Percentiles rank a stretch among this genome's conserved stretches.
Conservation (phyloP, 306 rosid species). For the Calophaca sinica region DNA sequence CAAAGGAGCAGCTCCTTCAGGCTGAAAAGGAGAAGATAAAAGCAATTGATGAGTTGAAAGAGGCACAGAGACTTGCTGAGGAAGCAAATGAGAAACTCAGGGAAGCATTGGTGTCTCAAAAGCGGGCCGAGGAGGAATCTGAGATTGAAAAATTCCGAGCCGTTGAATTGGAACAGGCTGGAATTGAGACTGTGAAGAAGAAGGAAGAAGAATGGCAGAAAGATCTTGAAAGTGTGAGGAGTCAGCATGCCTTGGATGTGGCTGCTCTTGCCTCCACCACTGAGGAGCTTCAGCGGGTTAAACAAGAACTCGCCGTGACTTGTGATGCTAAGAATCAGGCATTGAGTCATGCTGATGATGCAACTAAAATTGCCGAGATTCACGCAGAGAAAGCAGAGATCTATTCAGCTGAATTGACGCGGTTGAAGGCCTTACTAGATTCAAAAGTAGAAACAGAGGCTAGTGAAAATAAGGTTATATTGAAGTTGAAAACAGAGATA, state of each 20-base stretch:
- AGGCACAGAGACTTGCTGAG: conserved; percentile 72
- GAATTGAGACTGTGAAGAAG: conserved; percentile 80
- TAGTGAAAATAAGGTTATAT: conserved; percentile 60
- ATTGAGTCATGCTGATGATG: conserved; percentile 81
- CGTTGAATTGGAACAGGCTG: conserved; percentile 92
- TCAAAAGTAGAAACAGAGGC: conserved; percentile 70
- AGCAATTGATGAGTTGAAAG: conserved; percentile 76
- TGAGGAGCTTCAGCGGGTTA: conserved; percentile 85
- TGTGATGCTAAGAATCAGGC: conserved; percentile 94
- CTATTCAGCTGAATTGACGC: conserved; percentile 71
- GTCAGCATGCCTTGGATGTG: conserved; percentile 84
- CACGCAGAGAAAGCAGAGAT: conserved; percentile 80
- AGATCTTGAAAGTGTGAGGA: conserved; percentile 76
- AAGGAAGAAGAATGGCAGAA: conserved; percentile 90
- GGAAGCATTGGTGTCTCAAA: conserved; percentile 86
- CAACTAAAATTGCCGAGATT: conserved; percentile 86
- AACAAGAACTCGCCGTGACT: conserved; percentile 76
- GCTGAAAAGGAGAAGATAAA: conserved; percentile 82
- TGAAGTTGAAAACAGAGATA: conserved; percentile 69
- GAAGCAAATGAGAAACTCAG: conserved; percentile 83
- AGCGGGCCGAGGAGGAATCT: conserved; percentile 80
- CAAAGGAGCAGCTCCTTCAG: conserved; percentile 75
- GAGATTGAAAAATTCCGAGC: conserved; percentile 95
- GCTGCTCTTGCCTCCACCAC: conserved; percentile 77
- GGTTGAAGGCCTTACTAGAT: conserved; percentile 74